Evolutionary conservation across 2,329 filamentous ascomycete genomes (phyloP), one percentile per base, ranked within the genome.

Genomic region (Ascomycota sp.): DNA sequence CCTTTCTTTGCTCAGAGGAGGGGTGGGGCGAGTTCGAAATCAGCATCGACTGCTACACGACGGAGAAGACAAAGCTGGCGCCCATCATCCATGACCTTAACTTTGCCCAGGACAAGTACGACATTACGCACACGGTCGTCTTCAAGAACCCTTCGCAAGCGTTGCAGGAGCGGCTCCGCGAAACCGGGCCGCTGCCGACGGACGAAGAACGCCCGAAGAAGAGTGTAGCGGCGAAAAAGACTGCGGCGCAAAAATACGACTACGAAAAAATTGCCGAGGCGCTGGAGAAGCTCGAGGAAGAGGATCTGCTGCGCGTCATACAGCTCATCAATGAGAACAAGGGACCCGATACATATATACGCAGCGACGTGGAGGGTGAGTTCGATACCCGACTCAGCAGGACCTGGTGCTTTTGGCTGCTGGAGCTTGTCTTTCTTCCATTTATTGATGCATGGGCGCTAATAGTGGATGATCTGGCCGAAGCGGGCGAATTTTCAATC

Each of bases 21-120:
- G 89, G 89, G 41, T 98, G 89, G 89, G 89, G 89, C 46, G 89
- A 95, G 57, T 98, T 98, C 51, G 89, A 95, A 50, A 86, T 98
- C 73, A 65, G 63, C 28, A 89, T 95, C 45, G 71, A 79, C 36
- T 66, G 91, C 41, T 77, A 74, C 46, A 79, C 77, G 26, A 73
- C 77, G 20, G 82, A 89, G 54, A 94, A 94, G 62, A 76, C 75
- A 33, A 86, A 93, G 46, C 69, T 82, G 45, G 63, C 68, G 10
- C 50, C 50, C 35, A 63, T 98, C 38, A 57, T 63, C 30, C 89
- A 98, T 53, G 89, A 98, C 48, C 66, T 98, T 36, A 94, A 95
- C 63, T 98, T 98, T 53, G 65, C 70, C 41, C 65, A 74, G 40
- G 63, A 75, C 36, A 67, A 68, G 37, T 98, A 98, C 53, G 85